Conservation (phyloP, 148 eudicot species). For the Suaeda aralocaspica region DNA sequence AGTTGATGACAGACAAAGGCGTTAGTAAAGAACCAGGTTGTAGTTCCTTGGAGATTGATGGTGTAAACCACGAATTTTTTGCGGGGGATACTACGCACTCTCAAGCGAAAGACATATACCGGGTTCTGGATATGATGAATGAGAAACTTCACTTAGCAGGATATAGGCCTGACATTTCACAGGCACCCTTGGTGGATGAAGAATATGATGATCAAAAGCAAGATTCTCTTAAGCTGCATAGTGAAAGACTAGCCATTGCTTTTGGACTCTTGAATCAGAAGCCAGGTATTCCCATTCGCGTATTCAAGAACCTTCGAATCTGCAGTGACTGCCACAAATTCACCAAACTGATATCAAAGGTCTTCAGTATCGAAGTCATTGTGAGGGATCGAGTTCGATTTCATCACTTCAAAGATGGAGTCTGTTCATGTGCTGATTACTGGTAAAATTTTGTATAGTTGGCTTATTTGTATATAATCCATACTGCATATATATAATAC, state of each 20-base stretch:
- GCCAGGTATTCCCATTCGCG: constrained; percentile 58
- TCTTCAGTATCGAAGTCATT: constrained; percentile 49
- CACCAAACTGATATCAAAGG: constrained; percentile 48
- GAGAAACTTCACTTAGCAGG: constrained; percentile 39
- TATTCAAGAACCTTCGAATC: constrained; percentile 64
- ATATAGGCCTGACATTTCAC: constrained; percentile 44
- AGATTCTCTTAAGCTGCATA: constrained; percentile 47
- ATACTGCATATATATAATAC: neutral
- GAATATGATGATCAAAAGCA: constrained; percentile 33
- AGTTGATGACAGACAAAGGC: constrained; percentile 60
- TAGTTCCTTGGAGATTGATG: constrained; percentile 59
- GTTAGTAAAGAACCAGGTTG: constrained; percentile 72
- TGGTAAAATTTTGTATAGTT: constrained; percentile 30
- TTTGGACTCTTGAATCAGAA: constrained; percentile 48
- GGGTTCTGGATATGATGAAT: constrained; percentile 40
- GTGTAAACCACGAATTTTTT: constrained; percentile 56
- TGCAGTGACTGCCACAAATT: constrained; percentile 70
- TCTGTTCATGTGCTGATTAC: constrained; percentile 59
- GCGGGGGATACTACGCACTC: constrained; percentile 67
- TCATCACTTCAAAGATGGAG: constrained; percentile 58
- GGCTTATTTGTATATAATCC: neutral
- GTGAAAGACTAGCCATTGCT: constrained; percentile 79
- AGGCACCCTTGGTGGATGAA: constrained; percentile 58
- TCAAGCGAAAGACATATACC: constrained; percentile 39
- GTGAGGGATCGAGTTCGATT: constrained; percentile 72